phyloP scores from a whole-genome alignment of 2,329 filamentous ascomycete genomes.

The Chaetomium strumarium region DNA sequence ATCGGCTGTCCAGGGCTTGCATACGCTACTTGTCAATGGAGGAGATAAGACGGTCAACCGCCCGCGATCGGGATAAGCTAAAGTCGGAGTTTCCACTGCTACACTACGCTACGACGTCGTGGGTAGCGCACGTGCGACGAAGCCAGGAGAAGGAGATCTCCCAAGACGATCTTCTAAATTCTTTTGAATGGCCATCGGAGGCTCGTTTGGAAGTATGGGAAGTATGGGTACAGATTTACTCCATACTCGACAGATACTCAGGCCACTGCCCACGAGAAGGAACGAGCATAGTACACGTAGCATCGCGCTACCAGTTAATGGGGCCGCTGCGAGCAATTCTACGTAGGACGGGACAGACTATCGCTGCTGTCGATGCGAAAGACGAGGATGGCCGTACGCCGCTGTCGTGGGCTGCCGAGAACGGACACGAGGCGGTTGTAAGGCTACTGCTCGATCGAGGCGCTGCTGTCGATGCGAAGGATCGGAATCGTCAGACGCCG shows the following conservation, averaged over 20 bases:
- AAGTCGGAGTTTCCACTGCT: conserved; percentile 16
- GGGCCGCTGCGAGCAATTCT: not conserved
- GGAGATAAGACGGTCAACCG: conserved; percentile 17
- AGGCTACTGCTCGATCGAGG: not conserved
- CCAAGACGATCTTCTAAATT: conserved; percentile 14
- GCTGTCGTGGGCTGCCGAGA: not conserved
- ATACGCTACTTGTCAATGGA: conserved; percentile 25
- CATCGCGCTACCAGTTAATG: not conserved
- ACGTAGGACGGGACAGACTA: not conserved
- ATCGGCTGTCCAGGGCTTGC: conserved; percentile 24
- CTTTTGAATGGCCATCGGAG: conserved; percentile 17
- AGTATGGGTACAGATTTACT: conserved; percentile 9
- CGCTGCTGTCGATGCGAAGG: not conserved
- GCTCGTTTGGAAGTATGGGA: conserved; percentile 11
- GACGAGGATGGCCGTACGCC: not conserved
- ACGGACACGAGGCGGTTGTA: not conserved
- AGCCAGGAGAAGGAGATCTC: conserved; percentile 8
- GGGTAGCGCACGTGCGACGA: conserved; percentile 15
- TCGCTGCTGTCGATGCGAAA: not conserved
- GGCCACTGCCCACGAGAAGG: not conserved
- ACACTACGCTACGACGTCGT: conserved; percentile 18
- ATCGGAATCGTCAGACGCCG: not conserved
- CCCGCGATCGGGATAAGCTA: too few relatives aligned
- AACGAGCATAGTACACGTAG: not conserved
- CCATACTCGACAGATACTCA: not conserved